Conservation (phyloP, 2,329 filamentous ascomycete species). For the Domatiomyces catenatus region DNA sequence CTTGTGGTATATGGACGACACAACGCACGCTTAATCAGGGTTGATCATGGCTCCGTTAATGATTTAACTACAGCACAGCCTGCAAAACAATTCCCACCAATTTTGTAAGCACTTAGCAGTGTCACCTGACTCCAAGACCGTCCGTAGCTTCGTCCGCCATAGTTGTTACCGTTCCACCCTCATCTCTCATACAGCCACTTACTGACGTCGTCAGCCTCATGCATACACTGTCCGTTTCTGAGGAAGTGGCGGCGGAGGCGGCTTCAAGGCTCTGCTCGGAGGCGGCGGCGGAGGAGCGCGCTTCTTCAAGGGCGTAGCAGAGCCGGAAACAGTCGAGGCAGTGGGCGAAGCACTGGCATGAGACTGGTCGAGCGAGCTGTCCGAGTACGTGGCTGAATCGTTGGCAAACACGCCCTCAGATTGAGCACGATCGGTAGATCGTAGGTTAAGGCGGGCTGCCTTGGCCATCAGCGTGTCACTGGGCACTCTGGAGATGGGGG, state of each 20-base stretch:
- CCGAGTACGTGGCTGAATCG: slow-evolving; percentile 34
- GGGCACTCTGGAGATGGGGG: slow-evolving; percentile 34
- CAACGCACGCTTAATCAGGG: no score
- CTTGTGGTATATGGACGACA: no score
- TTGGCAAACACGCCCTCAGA: slow-evolving; percentile 35
- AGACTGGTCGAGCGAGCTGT: slow-evolving; percentile 33
- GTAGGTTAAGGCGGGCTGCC: slow-evolving; percentile 33
- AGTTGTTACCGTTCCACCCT: no score
- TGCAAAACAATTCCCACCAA: neutral
- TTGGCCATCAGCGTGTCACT: slow-evolving; percentile 40
- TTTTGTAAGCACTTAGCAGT: neutral
- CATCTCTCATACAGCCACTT: neutral
- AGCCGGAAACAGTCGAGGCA: slow-evolving; percentile 36
- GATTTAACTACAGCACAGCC: neutral
- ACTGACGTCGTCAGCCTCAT: neutral
- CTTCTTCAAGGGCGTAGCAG: slow-evolving; percentile 30
- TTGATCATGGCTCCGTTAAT: no score
- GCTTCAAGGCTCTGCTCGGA: slow-evolving; percentile 48
- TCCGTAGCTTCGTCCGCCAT: neutral
- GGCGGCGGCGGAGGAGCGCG: slow-evolving; percentile 49
- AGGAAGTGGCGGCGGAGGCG: slow-evolving; percentile 47
- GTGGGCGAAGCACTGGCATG: slow-evolving; percentile 39
- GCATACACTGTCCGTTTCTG: slow-evolving; percentile 37
- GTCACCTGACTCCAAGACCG: neutral
- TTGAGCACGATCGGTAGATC: slow-evolving; percentile 13